Base-by-base conservation (phyloP, 306 rosid genomes). In the Macrotyloma uniflorum region DNA sequence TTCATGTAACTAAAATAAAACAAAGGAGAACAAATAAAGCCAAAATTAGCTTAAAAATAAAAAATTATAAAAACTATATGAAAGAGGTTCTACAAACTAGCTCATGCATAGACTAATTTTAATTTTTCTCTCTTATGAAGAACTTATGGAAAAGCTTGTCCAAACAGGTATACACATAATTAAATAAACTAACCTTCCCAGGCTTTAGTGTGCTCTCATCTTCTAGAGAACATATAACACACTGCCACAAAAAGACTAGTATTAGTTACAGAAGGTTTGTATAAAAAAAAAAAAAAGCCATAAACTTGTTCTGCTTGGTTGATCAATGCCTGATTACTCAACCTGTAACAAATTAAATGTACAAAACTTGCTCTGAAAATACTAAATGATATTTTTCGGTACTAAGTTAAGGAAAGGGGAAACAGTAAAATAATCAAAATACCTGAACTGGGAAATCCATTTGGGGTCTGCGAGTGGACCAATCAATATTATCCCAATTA, bases 401-500 rank as follows among this genome's bases (percentile, higher is more conserved):
- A 23, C 42, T 26, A 26, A 26, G 28, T 5, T 20, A 36, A 72
- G 12, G 47, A 77, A 47, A 36, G 67, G 47, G 68, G 62, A 49
- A 11, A 66, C 35, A 24, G 78, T 19, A 43, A 42, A 69, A 22
- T 53, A 14, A 38, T 55, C 79, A 51, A 55, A 80, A 54, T 78
- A 94, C 98, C 98, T 95, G 98, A 84, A 95, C 91, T 9, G 98
- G 98, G 82, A 95, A 92, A 83, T 95, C 98, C 98, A 95, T 95
- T 85, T 92, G 98, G 1, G 98, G 97, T 67, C 84, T 88, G 88
- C 98, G 83, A 57, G 86, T 89, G 9, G 93, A 85, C 98, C 98
- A 95, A 81, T 89, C 42, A 45, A 95, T 95, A 70, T 92, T 95
- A 22, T 93, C 93, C 98, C 98, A 95, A 89, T 92, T 79, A 64